These are phyloP conservation scores for Talaromyces albobiverticillius DNA, from an alignment of 2,329 filamentous ascomycete species.

Conservation along the genomic window DNA sequence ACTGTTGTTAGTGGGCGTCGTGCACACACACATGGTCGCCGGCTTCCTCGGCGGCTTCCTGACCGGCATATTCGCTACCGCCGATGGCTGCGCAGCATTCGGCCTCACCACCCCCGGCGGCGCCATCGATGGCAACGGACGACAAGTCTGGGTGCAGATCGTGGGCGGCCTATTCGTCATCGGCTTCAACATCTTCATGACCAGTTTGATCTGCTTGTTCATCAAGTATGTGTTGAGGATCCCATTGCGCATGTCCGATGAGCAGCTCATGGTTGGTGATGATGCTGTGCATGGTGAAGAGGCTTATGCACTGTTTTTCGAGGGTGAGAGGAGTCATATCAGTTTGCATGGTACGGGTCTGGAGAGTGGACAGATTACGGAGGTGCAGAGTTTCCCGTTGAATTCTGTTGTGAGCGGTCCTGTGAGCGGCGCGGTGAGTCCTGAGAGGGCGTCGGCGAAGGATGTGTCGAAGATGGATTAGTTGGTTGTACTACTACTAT, in stretches of 20 bases:
- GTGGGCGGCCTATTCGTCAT: conserved; percentile 50
- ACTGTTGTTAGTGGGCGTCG: conserved; percentile 38
- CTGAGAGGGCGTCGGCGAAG: not conserved
- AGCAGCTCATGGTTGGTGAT: conserved; percentile 46
- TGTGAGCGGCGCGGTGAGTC: not conserved
- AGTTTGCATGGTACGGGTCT: conserved; percentile 13
- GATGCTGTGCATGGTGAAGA: conserved; percentile 50
- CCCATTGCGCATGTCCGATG: conserved; percentile 48
- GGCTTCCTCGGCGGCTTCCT: conserved; percentile 47
- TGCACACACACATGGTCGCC: conserved; percentile 50
- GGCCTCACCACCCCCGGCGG: conserved; percentile 46
- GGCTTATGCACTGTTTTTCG: conserved; percentile 30
- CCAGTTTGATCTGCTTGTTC: conserved; percentile 48
- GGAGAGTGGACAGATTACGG: conserved; percentile 16
- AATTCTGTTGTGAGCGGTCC: not conserved
- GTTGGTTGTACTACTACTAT: not conserved
- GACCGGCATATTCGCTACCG: conserved; percentile 47
- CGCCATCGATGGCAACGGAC: conserved; percentile 51
- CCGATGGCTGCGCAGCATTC: conserved; percentile 47
- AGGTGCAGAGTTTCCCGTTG: not conserved
- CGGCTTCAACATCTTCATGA: conserved; percentile 53
- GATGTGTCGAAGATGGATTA: conserved; percentile 6
- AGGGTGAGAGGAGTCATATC: conserved; percentile 17
- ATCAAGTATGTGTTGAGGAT: conserved; percentile 51
- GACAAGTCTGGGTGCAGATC: conserved; percentile 50